Percentiles rank a stretch among this genome's conserved stretches.
Conservation (phyloP, 768 basidiomycete species). For the Boletales sp. region DNA sequence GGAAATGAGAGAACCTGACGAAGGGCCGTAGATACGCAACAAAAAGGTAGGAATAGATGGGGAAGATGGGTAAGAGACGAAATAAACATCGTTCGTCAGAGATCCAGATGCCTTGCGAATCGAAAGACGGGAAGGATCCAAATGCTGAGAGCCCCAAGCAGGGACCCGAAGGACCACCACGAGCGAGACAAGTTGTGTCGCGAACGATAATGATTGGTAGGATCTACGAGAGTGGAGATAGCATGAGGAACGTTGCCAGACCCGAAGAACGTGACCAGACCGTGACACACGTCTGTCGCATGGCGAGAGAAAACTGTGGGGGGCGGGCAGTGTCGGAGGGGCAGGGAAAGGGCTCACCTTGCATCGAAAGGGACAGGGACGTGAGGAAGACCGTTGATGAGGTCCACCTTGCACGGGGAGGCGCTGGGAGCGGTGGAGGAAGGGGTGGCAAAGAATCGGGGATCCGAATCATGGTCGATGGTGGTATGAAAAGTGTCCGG, state of each 20-base stretch:
- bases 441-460: too few relatives aligned
- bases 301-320: constrained; percentile 24
- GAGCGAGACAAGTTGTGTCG: constrained; percentile 51
- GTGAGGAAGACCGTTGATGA: constrained; percentile 61
- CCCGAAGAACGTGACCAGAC: constrained; percentile 30
- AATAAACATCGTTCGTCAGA: constrained; percentile 95
- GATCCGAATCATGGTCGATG: not conserved
- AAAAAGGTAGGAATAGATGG: constrained; percentile 62
- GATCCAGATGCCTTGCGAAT: constrained; percentile 87
- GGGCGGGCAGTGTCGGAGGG: constrained; percentile 13
- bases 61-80: constrained; percentile 70
- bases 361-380: constrained; percentile 54
- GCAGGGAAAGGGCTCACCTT: constrained; percentile 52
- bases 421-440: constrained; percentile 30
- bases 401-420: constrained; percentile 40
- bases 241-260: constrained; percentile 15
- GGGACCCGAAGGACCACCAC: constrained; percentile 53
- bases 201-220: constrained; percentile 59
- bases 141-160: constrained; percentile 49
- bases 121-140: constrained; percentile 47
- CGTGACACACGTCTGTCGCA: constrained; percentile 24
- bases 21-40: constrained; percentile 89
- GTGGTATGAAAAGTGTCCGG: not conserved
- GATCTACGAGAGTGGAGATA: constrained; percentile 42
- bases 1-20: constrained; percentile 83